Evolutionary conservation across 176 grass and related monocot species (phyloP), one percentile per base, ranked within the genome.

Genomic region (Canna indica): DNA sequence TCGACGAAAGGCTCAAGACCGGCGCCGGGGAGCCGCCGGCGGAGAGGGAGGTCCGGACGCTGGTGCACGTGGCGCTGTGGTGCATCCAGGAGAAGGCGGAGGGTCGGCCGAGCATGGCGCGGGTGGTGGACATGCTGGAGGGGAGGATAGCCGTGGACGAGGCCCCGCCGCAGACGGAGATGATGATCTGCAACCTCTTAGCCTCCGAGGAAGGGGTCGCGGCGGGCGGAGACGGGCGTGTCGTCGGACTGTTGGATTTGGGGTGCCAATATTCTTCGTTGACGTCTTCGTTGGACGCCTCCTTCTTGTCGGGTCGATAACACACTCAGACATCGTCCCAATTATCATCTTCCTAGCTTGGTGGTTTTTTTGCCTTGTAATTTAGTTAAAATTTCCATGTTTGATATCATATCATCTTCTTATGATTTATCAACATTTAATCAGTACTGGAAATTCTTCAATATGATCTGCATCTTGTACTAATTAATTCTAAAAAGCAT

Each of bases 101-200:
- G 6, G 59, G 44, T 33, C 78, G 90, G 68, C 90, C 90, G 3
- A 54, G 28, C 59, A 95, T 94, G 90, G 69, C 75, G 56, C 71
- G 76, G 39, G 90, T 95, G 0, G 86, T 95, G 53, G 83, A 90
- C 68, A 90, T 90, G 90, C 81, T 95, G 5, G 86, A 95, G 63
- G 86, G 76, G 3, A 44, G 64, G 39, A 69, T 69, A 3, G 61
- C 17, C 0, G 58, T 18, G 1, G 86, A 86, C 12, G 81, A 84
- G 10, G 17, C 30, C 3, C 86, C 86, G 24, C 90, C 83, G 61
- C 72, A 77, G 57, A 75, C 81, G 36, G 81, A 78, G 47, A 85
- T 80, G 70, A 57, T 88, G 44, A 2, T 88, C 8, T 66, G 68
- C 32, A 80, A 85, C 33, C 61, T 91, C 14, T 56, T 91, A 47